A percentile compares a stretch with the other conserved stretches of the same genome.
Conservation (phyloP, 2,329 filamentous ascomycete genomes). For the Neopestalotiopsis rosae region DNA sequence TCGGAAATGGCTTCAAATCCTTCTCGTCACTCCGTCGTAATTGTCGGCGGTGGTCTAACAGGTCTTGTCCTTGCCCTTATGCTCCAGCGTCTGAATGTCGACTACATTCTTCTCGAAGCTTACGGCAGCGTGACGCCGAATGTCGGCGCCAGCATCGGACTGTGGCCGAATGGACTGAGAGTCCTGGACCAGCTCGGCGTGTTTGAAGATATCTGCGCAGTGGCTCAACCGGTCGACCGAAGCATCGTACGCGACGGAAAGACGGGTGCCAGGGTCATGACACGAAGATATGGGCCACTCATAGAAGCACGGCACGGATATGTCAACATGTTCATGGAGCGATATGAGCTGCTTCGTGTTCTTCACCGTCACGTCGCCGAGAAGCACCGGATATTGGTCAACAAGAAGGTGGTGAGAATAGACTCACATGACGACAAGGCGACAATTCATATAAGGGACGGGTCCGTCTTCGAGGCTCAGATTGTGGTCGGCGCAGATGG, state of each 20-base stretch:
- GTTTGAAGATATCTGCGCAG: background rate
- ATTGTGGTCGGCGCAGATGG: conserved; percentile 2
- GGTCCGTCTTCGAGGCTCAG: background rate
- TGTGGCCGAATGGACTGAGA: conserved; percentile 2
- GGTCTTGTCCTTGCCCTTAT: background rate
- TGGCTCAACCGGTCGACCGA: background rate
- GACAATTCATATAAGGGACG: background rate
- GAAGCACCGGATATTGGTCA: background rate
- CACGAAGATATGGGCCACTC: background rate
- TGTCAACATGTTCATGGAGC: conserved; percentile 2
- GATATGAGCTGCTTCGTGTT: conserved; percentile 1
- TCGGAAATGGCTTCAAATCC: background rate
- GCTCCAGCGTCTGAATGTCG: background rate
- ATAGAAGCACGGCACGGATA: background rate
- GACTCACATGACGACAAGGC: background rate
- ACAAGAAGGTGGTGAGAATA: conserved; percentile 1
- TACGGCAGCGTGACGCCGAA: conserved; percentile 4
- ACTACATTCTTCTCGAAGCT: conserved; percentile 4
- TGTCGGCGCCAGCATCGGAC: background rate
- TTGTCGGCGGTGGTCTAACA: background rate
- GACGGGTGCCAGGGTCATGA: conserved; percentile 1
- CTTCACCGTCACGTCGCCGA: background rate
- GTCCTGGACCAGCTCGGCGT: conserved; percentile 3
- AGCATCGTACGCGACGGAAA: background rate
- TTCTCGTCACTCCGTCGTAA: background rate